Conservation (phyloP, 1,139 yeast species). For the Candida glucosophila region DNA sequence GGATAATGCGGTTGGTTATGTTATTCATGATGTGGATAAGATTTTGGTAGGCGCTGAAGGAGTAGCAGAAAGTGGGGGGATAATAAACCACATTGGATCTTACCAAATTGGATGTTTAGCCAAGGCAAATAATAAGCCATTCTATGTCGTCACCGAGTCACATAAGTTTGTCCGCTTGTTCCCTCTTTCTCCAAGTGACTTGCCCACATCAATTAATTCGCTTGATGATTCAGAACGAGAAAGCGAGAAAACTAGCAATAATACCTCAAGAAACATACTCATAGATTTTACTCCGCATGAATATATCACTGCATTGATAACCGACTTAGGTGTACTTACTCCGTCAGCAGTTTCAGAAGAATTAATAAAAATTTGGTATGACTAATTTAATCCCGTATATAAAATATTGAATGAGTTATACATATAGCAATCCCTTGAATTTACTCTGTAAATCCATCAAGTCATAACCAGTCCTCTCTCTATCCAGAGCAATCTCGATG, state of each 20-base stretch:
- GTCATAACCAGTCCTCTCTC: slow-evolving; percentile 25
- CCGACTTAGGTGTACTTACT: slow-evolving; percentile 93
- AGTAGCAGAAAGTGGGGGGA: slow-evolving; percentile 97
- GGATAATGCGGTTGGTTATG: slow-evolving; percentile 91
- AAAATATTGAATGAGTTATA: slow-evolving; percentile 1
- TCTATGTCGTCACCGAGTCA: slow-evolving; percentile 89
- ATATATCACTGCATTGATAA: slow-evolving; percentile 87
- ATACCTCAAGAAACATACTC: slow-evolving; percentile 22
- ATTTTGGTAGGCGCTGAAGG: slow-evolving; percentile 98
- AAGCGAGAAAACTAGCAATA: slow-evolving; percentile 21
- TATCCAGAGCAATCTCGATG: slow-evolving; percentile 26
- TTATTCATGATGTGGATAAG: slow-evolving; percentile 85
- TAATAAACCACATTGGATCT: slow-evolving; percentile 90
- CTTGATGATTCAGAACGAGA: too few relatives aligned
- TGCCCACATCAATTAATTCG: slow-evolving; percentile 60
- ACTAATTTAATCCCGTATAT: slow-evolving; percentile 24
- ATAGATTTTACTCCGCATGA: slow-evolving; percentile 96
- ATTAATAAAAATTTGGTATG: slow-evolving; percentile 96
- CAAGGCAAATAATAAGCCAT: slow-evolving; percentile 81
- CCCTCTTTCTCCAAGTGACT: slow-evolving; percentile 89
- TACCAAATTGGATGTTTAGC: slow-evolving; percentile 94
- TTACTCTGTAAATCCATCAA: slow-evolving; percentile 26
- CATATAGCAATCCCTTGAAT: slow-evolving; percentile 9
- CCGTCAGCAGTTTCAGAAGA: slow-evolving; percentile 98
- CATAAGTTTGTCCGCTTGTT: slow-evolving; percentile 95